A percentile compares a stretch with the other conserved stretches of the same genome.
These are phyloP conservation scores for Colletotrichum zoysiae DNA, from an alignment of 2,329 filamentous ascomycete genomes.

Conservation along the genomic window DNA sequence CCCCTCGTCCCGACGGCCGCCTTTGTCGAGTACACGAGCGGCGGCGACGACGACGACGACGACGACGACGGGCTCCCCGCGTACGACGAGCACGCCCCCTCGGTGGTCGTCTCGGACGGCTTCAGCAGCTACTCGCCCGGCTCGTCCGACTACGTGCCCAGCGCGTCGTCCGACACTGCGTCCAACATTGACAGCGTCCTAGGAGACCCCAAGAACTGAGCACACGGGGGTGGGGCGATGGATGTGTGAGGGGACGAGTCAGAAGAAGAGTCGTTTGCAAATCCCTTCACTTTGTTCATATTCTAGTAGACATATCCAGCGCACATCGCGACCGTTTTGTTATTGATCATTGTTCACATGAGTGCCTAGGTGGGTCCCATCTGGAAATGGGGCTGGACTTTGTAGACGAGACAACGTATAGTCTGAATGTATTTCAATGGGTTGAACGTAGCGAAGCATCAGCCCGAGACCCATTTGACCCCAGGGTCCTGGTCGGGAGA, in stretches of 20 bases:
- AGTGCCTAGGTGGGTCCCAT: too few relatives aligned
- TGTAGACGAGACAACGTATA: not conserved
- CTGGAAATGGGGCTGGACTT: not conserved
- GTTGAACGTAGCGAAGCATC: not conserved
- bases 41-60: slow-evolving; percentile 53
- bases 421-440: not conserved
- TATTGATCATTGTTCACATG: not conserved
- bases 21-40: slow-evolving; percentile 47
- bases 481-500: not conserved
- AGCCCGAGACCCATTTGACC: not conserved
- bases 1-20: slow-evolving; percentile 48
- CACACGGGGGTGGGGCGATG: too few relatives aligned
- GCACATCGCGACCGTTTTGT: not conserved
- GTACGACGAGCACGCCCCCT: slow-evolving; percentile 53
- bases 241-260: not conserved
- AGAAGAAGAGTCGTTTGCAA: not conserved
- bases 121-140: slow-evolving; percentile 56
- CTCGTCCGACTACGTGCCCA: slow-evolving; percentile 46
- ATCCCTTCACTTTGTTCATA: not conserved
- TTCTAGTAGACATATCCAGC: slow-evolving; percentile 5
- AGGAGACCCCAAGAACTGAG: slow-evolving; percentile 45
- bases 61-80: slow-evolving; percentile 56
- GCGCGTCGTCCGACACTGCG: slow-evolving; percentile 38
- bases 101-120: slow-evolving; percentile 57
- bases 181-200: slow-evolving; percentile 41